These are phyloP conservation scores for Camellia granthamiana DNA, from an alignment of 148 eudicot genomes.

Conservation along the genomic window DNA sequence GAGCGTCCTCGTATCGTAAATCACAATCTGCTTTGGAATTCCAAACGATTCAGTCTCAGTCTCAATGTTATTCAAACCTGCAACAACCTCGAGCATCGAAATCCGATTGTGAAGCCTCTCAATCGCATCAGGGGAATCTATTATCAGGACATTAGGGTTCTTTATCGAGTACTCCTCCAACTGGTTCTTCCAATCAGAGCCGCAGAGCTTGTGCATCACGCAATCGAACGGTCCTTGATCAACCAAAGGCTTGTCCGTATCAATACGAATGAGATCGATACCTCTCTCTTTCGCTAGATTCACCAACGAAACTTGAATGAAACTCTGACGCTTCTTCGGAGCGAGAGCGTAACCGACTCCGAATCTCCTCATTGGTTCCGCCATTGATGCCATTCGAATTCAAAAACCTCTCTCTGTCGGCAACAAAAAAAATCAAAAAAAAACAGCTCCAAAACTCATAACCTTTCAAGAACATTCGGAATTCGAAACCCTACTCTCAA, in stretches of 20 bases:
- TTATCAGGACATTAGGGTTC: constrained; percentile 43
- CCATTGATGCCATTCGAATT: constrained; percentile 30
- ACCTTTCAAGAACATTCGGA: not conserved
- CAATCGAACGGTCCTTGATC: constrained; percentile 77
- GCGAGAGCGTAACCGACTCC: constrained; percentile 68
- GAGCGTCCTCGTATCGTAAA: constrained; percentile 42
- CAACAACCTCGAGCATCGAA: constrained; percentile 67
- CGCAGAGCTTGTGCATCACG: constrained; percentile 56
- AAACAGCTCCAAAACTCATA: constrained; percentile 21
- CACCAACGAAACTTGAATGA: constrained; percentile 48
- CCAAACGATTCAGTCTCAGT: constrained; percentile 39
- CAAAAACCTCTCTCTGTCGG: not conserved
- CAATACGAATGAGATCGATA: constrained; percentile 51
- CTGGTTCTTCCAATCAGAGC: constrained; percentile 58
- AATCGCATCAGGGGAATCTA: constrained; percentile 55
- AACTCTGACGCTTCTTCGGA: constrained; percentile 54
- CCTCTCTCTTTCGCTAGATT: constrained; percentile 41
- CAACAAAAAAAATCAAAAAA: not conserved
- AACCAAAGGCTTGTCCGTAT: constrained; percentile 38
- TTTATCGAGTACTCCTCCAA: constrained; percentile 32
- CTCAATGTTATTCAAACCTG: constrained; percentile 26
- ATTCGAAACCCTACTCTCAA: constrained; percentile 7
- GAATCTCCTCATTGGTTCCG: constrained; percentile 32
- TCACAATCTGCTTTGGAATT: constrained; percentile 63
- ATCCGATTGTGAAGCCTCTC: constrained; percentile 63